These are phyloP conservation scores for Alternaria rosae DNA, from an alignment of 2,329 filamentous ascomycete species.

Conservation along the genomic window DNA sequence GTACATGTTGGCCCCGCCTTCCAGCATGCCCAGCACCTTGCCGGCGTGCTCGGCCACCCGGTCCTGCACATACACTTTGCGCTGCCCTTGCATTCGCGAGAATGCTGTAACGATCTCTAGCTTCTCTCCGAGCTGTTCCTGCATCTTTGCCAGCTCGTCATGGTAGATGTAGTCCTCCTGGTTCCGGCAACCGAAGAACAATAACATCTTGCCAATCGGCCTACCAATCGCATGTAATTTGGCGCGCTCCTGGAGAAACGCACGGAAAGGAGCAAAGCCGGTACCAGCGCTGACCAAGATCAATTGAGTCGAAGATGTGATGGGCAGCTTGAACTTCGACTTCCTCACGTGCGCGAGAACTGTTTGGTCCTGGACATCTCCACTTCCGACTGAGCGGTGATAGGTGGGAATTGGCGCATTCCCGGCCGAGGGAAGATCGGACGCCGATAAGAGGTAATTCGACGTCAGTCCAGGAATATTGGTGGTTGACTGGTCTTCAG, in stretches of 20 bases:
- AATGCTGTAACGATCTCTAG: slow-evolving; percentile 38
- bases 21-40: slow-evolving; percentile 46
- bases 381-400: slow-evolving; percentile 15
- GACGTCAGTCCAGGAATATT: slow-evolving; percentile 49
- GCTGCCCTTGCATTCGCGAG: slow-evolving; percentile 21
- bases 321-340: slow-evolving; percentile 58
- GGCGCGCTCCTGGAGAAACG: slow-evolving; percentile 46
- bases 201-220: slow-evolving; percentile 37
- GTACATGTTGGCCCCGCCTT: slow-evolving; percentile 52
- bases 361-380: slow-evolving; percentile 27
- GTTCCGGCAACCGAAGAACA: slow-evolving; percentile 46
- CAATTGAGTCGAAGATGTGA: slow-evolving; percentile 54
- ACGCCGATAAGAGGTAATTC: slow-evolving; percentile 48
- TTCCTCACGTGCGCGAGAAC: slow-evolving; percentile 52
- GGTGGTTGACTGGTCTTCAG: slow-evolving; percentile 13
- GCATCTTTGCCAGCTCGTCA: slow-evolving; percentile 32
- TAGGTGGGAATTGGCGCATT: slow-evolving; percentile 23
- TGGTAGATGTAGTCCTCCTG: slow-evolving; percentile 45
- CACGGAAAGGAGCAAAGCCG: slow-evolving; percentile 47
- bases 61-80: slow-evolving; percentile 52
- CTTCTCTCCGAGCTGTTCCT: slow-evolving; percentile 30
- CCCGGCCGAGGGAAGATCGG: slow-evolving; percentile 26
- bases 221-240: slow-evolving; percentile 41
- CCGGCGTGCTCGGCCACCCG: slow-evolving; percentile 40
- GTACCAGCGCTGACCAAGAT: slow-evolving; percentile 53